Conservation (phyloP, 2,329 filamentous ascomycete species). For the Orbilia ellipsospora region DNA sequence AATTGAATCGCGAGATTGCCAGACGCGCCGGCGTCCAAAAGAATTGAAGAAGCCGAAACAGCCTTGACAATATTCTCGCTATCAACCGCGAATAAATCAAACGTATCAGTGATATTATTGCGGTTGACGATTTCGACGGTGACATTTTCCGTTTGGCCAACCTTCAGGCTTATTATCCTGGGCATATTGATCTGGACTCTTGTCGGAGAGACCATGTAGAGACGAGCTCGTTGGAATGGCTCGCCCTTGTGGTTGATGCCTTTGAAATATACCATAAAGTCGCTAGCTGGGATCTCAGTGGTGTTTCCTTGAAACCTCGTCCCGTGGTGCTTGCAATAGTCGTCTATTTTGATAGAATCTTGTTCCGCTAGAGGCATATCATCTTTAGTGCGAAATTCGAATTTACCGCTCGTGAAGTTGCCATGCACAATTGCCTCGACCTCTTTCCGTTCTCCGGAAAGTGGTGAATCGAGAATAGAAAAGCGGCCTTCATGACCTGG, state of each 20-base stretch:
- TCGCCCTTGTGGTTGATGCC: constrained; percentile 25
- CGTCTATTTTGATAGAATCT: constrained; percentile 1
- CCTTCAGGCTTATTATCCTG: constrained; percentile 12
- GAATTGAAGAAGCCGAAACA: constrained; percentile 5
- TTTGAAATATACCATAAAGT: constrained; percentile 45
- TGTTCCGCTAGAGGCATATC: constrained; percentile 22
- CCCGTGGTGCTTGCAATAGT: constrained; percentile 1
- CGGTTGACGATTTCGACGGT: constrained; percentile 10
- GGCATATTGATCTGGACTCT: constrained; percentile 21
- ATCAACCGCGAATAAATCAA: constrained; percentile 38
- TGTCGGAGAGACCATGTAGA: constrained; percentile 24
- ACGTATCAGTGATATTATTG: constrained; percentile 25
- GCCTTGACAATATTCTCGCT: constrained; percentile 17
- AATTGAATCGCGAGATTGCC: constrained; percentile 18
- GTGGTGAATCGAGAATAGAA: constrained; percentile 31
- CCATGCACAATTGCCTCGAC: constrained; percentile 27
- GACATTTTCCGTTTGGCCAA: constrained; percentile 13
- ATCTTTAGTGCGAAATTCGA: constrained; percentile 38
- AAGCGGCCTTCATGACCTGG: constrained; percentile 34
- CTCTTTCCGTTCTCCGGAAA: constrained; percentile 7
- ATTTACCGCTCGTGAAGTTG: constrained; percentile 11
- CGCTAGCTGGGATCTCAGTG: constrained; percentile 15
- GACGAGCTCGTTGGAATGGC: constrained; percentile 25
- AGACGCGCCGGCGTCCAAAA: constrained; percentile 20
- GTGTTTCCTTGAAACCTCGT: constrained; percentile 32